Base-by-base conservation (phyloP, 495 filamentous ascomycete species). In the Mycothermus thermophilus region DNA sequence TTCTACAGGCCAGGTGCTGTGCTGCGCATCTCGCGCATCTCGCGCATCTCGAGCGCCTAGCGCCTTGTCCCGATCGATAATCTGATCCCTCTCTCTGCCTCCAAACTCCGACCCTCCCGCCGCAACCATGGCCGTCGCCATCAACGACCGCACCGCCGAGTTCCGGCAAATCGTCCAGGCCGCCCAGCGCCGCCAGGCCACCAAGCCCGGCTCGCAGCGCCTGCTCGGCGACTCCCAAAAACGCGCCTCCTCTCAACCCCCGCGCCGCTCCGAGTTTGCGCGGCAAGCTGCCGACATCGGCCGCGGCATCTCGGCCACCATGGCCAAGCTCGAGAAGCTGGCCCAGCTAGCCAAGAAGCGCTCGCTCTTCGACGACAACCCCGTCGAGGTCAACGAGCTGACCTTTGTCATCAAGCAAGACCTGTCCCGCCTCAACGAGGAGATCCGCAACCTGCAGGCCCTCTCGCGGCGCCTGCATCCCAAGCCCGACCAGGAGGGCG, bases 121-220 rank as follows among this genome's bases (percentile, higher is more conserved):
- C 21, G 16, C 41, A 51, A 47, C 30, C 12, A 71, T 72, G 67
- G 69, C 65, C 29, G 59, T 70, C 47, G 85, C 84, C 27, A 94
- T 96, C 59, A 92, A 97, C 69, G 90, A 97, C 62, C 82, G 90
- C 47, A 97, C 90, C 35, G 69, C 69, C 53, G 90, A 97, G 64
- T 97, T 97, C 64, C 79, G 77, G 47, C 77, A 84, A 41, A 86
- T 96, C 52, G 72, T 96, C 31, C 67, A 69, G 13, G 83, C 86
- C 48, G 81, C 81, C 36, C 82, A 93, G 58, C 79, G 75, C 46
- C 72, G 76, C 27, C 69, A 80, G 36, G 67, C 72, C 10, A 60
- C 74, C 1, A 90, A 84, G 59, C 66, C 78, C 23, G 77, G 78
- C 24, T 56, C 79, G 10, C 83, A 92, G 60, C 69, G 80, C 38